Conservation (phyloP, 768 basidiomycete genomes). For the Gloeopeniophorella convolvens region DNA sequence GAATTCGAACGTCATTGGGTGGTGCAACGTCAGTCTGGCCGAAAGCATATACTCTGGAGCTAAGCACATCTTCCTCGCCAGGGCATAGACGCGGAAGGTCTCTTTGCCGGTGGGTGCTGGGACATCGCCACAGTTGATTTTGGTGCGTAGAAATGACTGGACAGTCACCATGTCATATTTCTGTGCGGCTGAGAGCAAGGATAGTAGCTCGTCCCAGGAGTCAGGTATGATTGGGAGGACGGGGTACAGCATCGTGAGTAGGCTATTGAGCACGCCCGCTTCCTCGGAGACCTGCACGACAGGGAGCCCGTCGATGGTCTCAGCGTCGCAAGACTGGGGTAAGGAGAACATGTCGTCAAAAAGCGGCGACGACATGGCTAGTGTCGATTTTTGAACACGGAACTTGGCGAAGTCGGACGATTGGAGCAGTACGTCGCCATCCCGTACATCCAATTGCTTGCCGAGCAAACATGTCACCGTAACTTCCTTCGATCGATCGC, state of each 20-base stretch:
- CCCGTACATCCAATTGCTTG: not conserved
- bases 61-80: not conserved
- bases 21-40: not conserved
- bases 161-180: constrained; percentile 22
- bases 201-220: not conserved
- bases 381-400: constrained; percentile 25
- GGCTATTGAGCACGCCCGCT: not conserved
- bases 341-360: constrained; percentile 27
- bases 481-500: too few relatives aligned
- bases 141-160: not conserved
- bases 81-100: constrained; percentile 15
- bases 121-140: not conserved
- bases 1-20: not conserved
- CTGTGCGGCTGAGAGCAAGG: constrained; percentile 11
- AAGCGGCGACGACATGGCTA: constrained; percentile 26
- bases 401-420: constrained; percentile 26
- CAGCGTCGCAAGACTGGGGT: constrained; percentile 8
- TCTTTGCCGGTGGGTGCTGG: not conserved
- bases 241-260: not conserved
- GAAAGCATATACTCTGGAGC: not conserved
- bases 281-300: not conserved
- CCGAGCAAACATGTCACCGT: not conserved
- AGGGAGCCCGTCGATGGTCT: constrained; percentile 1
- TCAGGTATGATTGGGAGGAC: not conserved
- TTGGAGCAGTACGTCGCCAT: constrained; percentile 22